phyloP scores from a whole-genome alignment of 208 protist genomes.

The Wallacemonas sp. region DNA sequence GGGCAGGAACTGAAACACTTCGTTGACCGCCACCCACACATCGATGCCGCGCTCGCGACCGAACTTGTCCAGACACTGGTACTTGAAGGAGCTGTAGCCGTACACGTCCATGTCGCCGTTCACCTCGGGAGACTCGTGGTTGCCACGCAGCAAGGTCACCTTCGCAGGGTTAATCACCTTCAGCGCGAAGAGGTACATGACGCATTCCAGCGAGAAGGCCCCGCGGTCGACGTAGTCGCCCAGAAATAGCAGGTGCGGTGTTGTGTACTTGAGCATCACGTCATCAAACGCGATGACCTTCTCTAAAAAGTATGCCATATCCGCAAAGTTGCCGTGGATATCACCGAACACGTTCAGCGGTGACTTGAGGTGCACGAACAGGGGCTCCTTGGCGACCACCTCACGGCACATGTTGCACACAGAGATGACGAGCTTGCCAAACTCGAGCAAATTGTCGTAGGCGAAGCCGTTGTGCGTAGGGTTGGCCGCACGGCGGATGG shows the following conservation, averaged over 20 bases:
- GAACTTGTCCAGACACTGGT: constrained; percentile 91
- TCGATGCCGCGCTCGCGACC: constrained; percentile 79
- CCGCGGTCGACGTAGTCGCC: constrained; percentile 99
- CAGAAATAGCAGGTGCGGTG: constrained; percentile 95
- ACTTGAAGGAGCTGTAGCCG: constrained; percentile 91
- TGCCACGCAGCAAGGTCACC: constrained; percentile 91
- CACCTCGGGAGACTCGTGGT: constrained; percentile 92
- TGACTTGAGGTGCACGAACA: constrained; percentile 87
- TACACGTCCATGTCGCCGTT: constrained; percentile 93
- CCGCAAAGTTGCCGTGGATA: constrained; percentile 93
- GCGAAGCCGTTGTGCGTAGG: constrained; percentile 70
- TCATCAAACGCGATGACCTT: constrained; percentile 89
- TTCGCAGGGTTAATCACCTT: constrained; percentile 88
- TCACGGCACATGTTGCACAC: constrained; percentile 83
- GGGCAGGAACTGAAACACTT: constrained; percentile 91
- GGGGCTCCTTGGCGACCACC: constrained; percentile 83
- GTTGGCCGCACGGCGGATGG: constrained; percentile 74
- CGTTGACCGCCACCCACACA: constrained; percentile 91
- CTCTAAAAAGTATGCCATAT: constrained; percentile 91
- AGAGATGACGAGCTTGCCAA: constrained; percentile 85
- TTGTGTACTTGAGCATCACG: constrained; percentile 91
- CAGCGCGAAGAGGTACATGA: constrained; percentile 87
- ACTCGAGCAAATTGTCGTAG: constrained; percentile 82
- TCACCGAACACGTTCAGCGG: constrained; percentile 92
- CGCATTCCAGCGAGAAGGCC: constrained; percentile 83